These are phyloP conservation scores for Erodium texanum DNA, from an alignment of 441 rosid genomes.

Conservation along the genomic window DNA sequence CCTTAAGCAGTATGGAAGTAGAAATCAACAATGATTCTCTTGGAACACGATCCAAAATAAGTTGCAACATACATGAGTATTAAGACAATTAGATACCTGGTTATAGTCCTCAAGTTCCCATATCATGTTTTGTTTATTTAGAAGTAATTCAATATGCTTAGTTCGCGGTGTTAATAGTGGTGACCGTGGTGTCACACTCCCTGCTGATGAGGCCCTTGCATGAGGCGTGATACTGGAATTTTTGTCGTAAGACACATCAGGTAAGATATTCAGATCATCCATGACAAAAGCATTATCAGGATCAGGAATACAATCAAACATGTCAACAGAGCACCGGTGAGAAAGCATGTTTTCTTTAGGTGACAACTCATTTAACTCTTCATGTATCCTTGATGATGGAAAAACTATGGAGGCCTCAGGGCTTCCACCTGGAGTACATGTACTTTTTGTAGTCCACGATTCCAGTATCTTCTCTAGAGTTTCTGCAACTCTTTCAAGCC, in stretches of 20 bases:
- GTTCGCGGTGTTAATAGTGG: constrained; percentile 69
- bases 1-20: too few relatives aligned
- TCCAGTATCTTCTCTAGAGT: constrained; percentile 76
- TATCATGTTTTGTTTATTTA: constrained; percentile 59
- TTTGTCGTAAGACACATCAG: constrained; percentile 36
- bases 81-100: constrained; percentile 43
- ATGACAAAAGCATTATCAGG: constrained; percentile 38
- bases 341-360: constrained; percentile 28
- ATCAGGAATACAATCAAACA: constrained; percentile 49
- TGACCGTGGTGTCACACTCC: constrained; percentile 86
- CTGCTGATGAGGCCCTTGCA: constrained; percentile 46
- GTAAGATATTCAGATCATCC: constrained; percentile 43
- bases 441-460: constrained; percentile 67
- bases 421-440: constrained; percentile 42
- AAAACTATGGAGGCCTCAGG: constrained; percentile 33
- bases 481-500: constrained; percentile 87
- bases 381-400: constrained; percentile 30
- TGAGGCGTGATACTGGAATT: constrained; percentile 28
- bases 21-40: not conserved
- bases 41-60: not conserved
- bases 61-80: not conserved
- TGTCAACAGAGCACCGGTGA: constrained; percentile 46
- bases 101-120: constrained; percentile 78
- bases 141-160: constrained; percentile 70
- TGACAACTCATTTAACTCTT: constrained; percentile 40